Conservation (phyloP, 2,329 filamentous ascomycete species). For the Xylogone sp. region DNA sequence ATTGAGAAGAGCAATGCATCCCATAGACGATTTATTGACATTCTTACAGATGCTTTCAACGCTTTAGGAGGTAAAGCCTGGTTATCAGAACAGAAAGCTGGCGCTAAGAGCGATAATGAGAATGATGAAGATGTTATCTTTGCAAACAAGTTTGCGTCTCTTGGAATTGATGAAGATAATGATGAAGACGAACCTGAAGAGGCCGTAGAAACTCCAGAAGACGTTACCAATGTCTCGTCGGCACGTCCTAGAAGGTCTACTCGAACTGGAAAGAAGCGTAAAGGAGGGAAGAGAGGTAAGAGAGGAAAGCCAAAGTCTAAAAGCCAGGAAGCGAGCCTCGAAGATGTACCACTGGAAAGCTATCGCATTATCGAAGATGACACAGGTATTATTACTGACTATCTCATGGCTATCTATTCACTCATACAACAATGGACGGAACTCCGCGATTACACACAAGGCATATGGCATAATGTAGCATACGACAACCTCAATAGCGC, state of each 20-base stretch:
- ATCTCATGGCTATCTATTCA: slow-evolving; percentile 39
- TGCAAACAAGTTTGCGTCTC: slow-evolving; percentile 24
- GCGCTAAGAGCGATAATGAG: slow-evolving; percentile 13
- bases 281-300: slow-evolving; percentile 21
- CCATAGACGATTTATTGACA: slow-evolving; percentile 13
- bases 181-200: slow-evolving; percentile 12
- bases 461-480: slow-evolving; percentile 39
- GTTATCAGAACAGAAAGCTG: slow-evolving; percentile 26
- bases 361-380: slow-evolving; percentile 39
- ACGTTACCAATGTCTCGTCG: slow-evolving; percentile 5
- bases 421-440: slow-evolving; percentile 33
- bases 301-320: slow-evolving; percentile 20
- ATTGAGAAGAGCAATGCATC: slow-evolving; percentile 12
- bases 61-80: slow-evolving; percentile 9
- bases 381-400: slow-evolving; percentile 34
- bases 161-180: slow-evolving; percentile 13
- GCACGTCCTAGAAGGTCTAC: slow-evolving; percentile 16
- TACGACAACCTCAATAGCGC: slow-evolving; percentile 41
- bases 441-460: slow-evolving; percentile 37
- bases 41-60: slow-evolving; percentile 11
- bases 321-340: slow-evolving; percentile 19
- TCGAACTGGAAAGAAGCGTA: slow-evolving; percentile 20
- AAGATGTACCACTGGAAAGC: slow-evolving; percentile 39
- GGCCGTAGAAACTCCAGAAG: slow-evolving; percentile 7
- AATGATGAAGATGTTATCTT: slow-evolving; percentile 9